Evolutionary conservation across 2,329 filamentous ascomycete genomes (phyloP).

Genomic region (Paraphoma sp.): DNA sequence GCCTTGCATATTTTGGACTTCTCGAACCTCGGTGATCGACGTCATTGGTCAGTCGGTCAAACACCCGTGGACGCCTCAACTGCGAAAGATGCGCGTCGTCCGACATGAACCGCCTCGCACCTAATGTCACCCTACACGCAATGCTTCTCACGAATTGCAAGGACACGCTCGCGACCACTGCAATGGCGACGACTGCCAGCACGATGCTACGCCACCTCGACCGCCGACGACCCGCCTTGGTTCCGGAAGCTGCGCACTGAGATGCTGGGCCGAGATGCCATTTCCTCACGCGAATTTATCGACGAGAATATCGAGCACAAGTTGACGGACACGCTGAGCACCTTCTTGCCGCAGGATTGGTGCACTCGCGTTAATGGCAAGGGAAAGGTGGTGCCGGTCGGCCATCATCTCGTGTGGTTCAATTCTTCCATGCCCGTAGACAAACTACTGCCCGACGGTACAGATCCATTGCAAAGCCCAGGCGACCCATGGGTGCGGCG

Average conservation of each 20-base stretch:
- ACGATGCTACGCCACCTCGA: conserved; percentile 22
- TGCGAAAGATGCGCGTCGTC: not conserved
- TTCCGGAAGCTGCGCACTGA: conserved; percentile 34
- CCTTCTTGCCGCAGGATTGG: conserved; percentile 25
- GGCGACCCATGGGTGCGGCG: conserved; percentile 74
- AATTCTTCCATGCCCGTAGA: conserved; percentile 70
- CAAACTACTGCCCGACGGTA: conserved; percentile 78
- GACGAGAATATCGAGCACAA: conserved; percentile 67
- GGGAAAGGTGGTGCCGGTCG: conserved; percentile 60
- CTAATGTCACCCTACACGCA: conserved; percentile 27
- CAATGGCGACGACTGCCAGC: conserved; percentile 18
- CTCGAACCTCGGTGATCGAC: not conserved
- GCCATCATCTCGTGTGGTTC: conserved; percentile 89
- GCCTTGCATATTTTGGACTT: not conserved
- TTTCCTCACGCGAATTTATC: conserved; percentile 62
- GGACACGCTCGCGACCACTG: conserved; percentile 13
- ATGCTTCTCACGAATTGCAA: conserved; percentile 18
- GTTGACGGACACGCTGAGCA: conserved; percentile 58
- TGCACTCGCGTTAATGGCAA: conserved; percentile 5
- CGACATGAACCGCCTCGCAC: not conserved
- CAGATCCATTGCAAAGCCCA: conserved; percentile 79
- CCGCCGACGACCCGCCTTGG: conserved; percentile 22
- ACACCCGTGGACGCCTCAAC: too few species aligned
- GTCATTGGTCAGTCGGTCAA: conserved; percentile 8
- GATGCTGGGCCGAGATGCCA: conserved; percentile 58